These are phyloP conservation scores for Avena sativa DNA, from an alignment of 176 grass and related monocot genomes.

Conservation along the genomic window DNA sequence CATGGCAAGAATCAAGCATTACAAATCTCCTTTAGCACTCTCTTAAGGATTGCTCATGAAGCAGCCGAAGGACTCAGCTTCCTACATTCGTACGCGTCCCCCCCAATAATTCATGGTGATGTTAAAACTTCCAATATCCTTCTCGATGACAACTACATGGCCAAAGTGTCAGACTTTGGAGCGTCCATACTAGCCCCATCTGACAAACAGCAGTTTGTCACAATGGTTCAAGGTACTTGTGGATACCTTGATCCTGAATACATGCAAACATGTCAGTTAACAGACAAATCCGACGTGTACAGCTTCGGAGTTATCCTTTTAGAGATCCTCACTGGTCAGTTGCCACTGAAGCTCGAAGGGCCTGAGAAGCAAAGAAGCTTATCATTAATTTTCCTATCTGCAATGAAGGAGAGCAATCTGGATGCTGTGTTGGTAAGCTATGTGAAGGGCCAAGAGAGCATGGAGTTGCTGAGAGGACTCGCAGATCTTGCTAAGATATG, in stretches of 20 bases:
- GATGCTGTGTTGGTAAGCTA: conserved; percentile 4
- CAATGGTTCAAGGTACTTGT: conserved; percentile 42
- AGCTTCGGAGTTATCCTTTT: conserved; percentile 39
- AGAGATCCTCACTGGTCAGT: conserved; percentile 40
- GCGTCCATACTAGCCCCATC: conserved; percentile 45
- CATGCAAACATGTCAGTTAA: conserved; percentile 48
- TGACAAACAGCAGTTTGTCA: conserved; percentile 37
- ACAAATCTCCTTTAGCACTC: neutral
- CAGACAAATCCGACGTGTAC: conserved; percentile 36
- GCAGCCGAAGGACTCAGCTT: conserved; percentile 33
- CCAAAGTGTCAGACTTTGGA: neutral
- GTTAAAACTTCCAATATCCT: conserved; percentile 18
- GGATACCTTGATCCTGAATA: conserved; percentile 52
- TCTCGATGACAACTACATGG: no score
- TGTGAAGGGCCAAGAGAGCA: conserved; percentile 39
- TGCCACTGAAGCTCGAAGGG: conserved; percentile 29
- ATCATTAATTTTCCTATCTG: neutral
- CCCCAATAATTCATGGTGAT: conserved; percentile 41
- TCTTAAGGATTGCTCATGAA: conserved; percentile 43
- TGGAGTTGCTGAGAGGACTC: conserved; percentile 16
- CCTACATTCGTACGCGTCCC: neutral
- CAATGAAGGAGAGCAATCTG: conserved; percentile 44
- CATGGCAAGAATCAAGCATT: conserved; percentile 30
- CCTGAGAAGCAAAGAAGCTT: conserved; percentile 23
- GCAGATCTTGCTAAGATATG: conserved; percentile 44